Base-by-base conservation (phyloP, 1,284 basidiomycete genomes). In the Amylostereum areolatum region DNA sequence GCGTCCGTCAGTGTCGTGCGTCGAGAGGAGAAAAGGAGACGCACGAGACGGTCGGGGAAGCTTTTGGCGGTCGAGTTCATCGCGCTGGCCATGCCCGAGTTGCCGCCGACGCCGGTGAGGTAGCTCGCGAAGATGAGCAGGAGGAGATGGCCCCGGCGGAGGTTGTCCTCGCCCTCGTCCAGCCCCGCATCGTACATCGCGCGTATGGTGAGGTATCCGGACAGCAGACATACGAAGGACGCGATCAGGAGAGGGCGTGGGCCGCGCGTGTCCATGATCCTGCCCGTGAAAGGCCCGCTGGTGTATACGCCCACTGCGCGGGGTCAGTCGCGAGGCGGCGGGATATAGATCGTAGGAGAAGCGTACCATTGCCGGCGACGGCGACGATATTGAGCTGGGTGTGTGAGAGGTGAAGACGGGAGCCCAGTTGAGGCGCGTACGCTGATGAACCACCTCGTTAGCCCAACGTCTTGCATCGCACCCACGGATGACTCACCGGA, bases 361-460 rank as follows among this genome's bases (percentile, higher is more conserved):
- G 54, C 76, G 53, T 53, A 82, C 83, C 62, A 57, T 85, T 88
- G 45, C 83, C 85, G 3, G 80, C 80, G 10, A 85, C 67, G 8
- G 81, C 88, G 28, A 92, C 74, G 39, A 90, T 65, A 57, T 92
- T 92, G 41, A 89, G 70, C 52, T 85, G 78, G 0, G 88, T 92
- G 46, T 90, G 86, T 1, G 80, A 76, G 18, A 92, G 75, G 41
- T 74, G 69, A n/a, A 92, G 73, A 35, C 80, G 76, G 11, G 79
- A 66, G 2, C 83, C 85, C 3, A 93, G 72, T 62, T 92, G 89
- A 0, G 90, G 89, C 0, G 84, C 82, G 62, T 92, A 93, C 2
- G 86, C 90, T 85, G 8, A 24, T 41, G 18, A 18, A 11, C 39
- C 39, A 10, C 11, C 39, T 9, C 39, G 18, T 8, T 8, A 10